Conservation (phyloP, 768 basidiomycete genomes). For the Chalciporus piperatus region DNA sequence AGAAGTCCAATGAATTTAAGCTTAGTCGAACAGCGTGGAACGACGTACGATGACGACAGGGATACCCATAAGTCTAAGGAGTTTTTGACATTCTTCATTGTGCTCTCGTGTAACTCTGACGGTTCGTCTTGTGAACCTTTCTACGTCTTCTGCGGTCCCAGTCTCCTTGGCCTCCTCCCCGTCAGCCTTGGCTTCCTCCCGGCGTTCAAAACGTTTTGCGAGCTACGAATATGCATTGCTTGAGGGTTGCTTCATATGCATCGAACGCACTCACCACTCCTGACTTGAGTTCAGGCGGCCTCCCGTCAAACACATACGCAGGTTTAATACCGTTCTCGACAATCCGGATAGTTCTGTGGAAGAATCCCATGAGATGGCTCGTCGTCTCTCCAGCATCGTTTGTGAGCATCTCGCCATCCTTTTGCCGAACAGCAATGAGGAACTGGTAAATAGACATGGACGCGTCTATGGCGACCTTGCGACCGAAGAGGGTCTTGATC, state of each 20-base stretch:
- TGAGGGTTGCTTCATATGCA: neutral
- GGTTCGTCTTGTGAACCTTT: slow-evolving; percentile 83
- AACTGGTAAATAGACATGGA: slow-evolving; percentile 98
- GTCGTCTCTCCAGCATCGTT: slow-evolving; percentile 99
- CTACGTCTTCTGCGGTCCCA: slow-evolving; percentile 90
- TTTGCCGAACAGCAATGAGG: slow-evolving; percentile 94
- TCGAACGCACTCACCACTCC: slow-evolving; percentile 72
- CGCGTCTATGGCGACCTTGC: slow-evolving; percentile 98
- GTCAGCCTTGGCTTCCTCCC: slow-evolving; percentile 92
- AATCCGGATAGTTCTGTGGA: slow-evolving; percentile 95
- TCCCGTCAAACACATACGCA: slow-evolving; percentile 97
- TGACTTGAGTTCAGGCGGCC: slow-evolving; percentile 95
- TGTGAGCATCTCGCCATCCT: slow-evolving; percentile 93
- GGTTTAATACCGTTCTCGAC: slow-evolving; percentile 99
- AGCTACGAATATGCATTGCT: slow-evolving; percentile 50
- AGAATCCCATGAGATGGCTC: slow-evolving; percentile 98
- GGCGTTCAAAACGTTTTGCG: slow-evolving; percentile 89
- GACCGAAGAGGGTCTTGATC: slow-evolving; percentile 95
- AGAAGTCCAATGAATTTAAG: neutral
- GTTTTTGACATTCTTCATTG: slow-evolving; percentile 88
- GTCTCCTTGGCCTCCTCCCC: slow-evolving; percentile 97
- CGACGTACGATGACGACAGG: slow-evolving; percentile 83
- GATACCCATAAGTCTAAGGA: slow-evolving; percentile 94
- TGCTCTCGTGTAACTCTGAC: slow-evolving; percentile 96
- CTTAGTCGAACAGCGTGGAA: neutral